These are phyloP conservation scores for Exophiala sp. DNA, from an alignment of 2,329 filamentous ascomycete genomes.

Conservation along the genomic window DNA sequence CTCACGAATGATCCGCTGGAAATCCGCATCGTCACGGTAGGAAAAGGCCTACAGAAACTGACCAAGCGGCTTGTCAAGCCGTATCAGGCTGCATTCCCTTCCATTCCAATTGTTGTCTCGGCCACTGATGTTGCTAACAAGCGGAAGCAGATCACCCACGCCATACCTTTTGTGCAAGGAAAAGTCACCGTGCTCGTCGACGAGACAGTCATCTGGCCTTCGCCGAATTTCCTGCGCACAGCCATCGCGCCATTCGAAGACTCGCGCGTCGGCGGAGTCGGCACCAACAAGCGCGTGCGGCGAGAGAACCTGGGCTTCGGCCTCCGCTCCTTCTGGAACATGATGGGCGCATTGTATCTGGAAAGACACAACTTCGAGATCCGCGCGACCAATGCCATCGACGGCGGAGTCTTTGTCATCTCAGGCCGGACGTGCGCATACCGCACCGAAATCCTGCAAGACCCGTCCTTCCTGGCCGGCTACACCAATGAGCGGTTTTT, in stretches of 20 bases:
- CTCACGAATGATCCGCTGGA: conserved; percentile 36
- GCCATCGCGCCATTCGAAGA: conserved; percentile 45
- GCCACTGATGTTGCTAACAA: conserved; percentile 41
- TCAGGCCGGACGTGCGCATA: conserved; percentile 52
- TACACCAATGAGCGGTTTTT: conserved; percentile 51
- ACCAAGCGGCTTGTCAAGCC: conserved; percentile 9
- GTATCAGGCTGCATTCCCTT: conserved; percentile 1
- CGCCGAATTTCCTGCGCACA: conserved; percentile 36
- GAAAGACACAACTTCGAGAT: conserved; percentile 59
- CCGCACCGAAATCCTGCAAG: conserved; percentile 47
- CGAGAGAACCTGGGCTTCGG: conserved; percentile 32
- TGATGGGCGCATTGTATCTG: conserved; percentile 55
- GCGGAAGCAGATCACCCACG: conserved; percentile 44
- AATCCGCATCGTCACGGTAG: conserved; percentile 46
- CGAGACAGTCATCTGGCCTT: conserved; percentile 51
- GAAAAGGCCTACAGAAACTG: conserved; percentile 25
- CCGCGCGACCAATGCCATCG: conserved; percentile 50
- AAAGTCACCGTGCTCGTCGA: conserved; percentile 46
- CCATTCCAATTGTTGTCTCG: conserved; percentile 30
- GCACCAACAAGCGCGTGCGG: conserved; percentile 51
- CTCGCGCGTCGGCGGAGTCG: conserved; percentile 48
- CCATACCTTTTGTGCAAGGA: conserved; percentile 37
- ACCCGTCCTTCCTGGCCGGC: conserved; percentile 38
- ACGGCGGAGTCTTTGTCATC: conserved; percentile 55
- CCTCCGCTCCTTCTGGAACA: conserved; percentile 43